Base-by-base conservation (phyloP, 805 yeast genomes). In the Yarrowia yakushimensis region DNA sequence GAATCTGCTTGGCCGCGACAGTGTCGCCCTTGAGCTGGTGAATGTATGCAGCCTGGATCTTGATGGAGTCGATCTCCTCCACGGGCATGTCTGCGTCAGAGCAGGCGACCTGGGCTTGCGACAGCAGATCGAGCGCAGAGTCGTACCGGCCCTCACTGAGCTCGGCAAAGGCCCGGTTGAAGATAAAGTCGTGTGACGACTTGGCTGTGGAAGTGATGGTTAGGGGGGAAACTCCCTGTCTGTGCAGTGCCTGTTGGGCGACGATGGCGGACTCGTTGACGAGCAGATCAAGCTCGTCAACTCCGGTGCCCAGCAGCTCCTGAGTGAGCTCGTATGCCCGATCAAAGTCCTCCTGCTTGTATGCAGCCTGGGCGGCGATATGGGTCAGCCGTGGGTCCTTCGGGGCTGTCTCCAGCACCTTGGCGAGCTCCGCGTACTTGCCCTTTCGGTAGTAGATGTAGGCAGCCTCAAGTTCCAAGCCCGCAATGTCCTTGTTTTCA, bases 181-280 rank as follows among this genome's bases (percentile, higher is more conserved):
- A 87, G 4, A 78, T 69, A 60, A 78, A 78, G 69, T 87, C 93
- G 68, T 86, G 85, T 9, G 82, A 36, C 33, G 41, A 33, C 46
- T 23, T 52, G 12, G 57, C 23, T 18, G 67, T 43, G 15, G 63
- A 25, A 8, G 67, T 64, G 36, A 48, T 30, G 45, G 63, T 36
- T 25, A 60, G 43, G 37, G 17, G 73, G 61, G 30, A 43, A 23
- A 42, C 43, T 33, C 67, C 69, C 48, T 30, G 61, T 52, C 59
- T 23, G 22, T 60, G 41, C 2, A 66, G 60, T 6, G 70, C 69
- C 10, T 73, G 70, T 69, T 85, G 88, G 11, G 88, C 82, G 23
- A 82, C 73, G n/a, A 84, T 79, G 4, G 90, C 88, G 63, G 83
- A 73, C 68, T 82, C 82, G 70, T 87, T 87, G 45, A 85, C 85